Evolutionary conservation across 805 yeast species (phyloP).

Genomic region (Candida chauliodis): DNA sequence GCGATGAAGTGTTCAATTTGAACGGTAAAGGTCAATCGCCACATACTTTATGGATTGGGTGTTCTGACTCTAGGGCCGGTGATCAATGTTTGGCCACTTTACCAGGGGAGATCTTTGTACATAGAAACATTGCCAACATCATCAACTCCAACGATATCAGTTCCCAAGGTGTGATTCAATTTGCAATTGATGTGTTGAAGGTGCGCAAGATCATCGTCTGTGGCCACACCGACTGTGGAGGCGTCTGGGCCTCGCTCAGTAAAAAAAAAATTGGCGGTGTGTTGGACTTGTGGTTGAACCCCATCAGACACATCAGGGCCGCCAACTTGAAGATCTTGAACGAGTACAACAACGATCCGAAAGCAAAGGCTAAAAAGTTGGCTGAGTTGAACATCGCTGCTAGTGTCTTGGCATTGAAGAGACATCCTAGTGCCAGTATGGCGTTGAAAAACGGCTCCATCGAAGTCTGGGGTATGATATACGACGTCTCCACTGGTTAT

Average conservation of each 20-base stretch:
- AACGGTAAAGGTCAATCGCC: constrained; percentile 88
- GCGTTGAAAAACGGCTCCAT: constrained; percentile 62
- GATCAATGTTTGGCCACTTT: constrained; percentile 71
- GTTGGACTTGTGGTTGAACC: constrained; percentile 69
- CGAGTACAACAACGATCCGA: constrained; percentile 43
- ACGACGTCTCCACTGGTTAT: constrained; percentile 76
- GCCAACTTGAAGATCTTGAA: constrained; percentile 50
- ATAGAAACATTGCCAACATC: constrained; percentile 83
- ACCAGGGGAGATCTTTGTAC: constrained; percentile 90
- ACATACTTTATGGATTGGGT: constrained; percentile 90
- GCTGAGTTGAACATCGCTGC: constrained; percentile 73
- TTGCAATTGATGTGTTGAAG: constrained; percentile 79
- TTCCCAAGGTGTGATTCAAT: constrained; percentile 76
- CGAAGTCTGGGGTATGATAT: constrained; percentile 78
- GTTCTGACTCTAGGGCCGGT: constrained; percentile 88
- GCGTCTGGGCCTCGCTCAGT: constrained; percentile 75
- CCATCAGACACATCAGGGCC: constrained; percentile 65
- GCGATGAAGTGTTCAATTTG: constrained; percentile 50
- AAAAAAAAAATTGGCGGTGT: constrained; percentile 63
- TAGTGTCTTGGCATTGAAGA: constrained; percentile 64
- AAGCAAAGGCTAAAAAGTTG: constrained; percentile 55
- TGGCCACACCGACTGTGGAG: constrained; percentile 96
- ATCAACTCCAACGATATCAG: constrained; percentile 69
- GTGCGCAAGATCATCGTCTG: constrained; percentile 80
- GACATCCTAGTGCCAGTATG: constrained; percentile 63